Evolutionary conservation across 176 grass and related monocot genomes (phyloP).

Genomic region (Tillandsia leiboldiana): DNA sequence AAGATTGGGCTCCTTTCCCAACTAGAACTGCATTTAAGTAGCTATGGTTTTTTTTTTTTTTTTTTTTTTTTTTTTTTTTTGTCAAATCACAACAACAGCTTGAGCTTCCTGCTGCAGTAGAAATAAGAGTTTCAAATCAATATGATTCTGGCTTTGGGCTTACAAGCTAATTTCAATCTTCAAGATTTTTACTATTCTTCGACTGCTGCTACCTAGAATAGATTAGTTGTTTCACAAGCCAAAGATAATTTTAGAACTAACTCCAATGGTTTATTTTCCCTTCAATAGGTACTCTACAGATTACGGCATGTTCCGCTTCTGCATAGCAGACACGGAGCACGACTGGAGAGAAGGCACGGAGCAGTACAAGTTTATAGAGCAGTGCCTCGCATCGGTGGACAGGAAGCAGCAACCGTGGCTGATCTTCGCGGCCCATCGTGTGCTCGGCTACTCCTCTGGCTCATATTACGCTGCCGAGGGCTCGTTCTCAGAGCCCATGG

Average conservation of each 20-base stretch:
- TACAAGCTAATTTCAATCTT: background rate
- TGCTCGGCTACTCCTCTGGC: slow-evolving; percentile 70
- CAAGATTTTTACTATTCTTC: too few relatives aligned
- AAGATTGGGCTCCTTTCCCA: too few relatives aligned
- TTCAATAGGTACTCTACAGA: slow-evolving; percentile 62
- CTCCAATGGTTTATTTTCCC: background rate
- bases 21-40: too few relatives aligned
- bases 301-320: slow-evolving; percentile 89
- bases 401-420: slow-evolving; percentile 80
- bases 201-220: too few relatives aligned
- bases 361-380: slow-evolving; percentile 67
- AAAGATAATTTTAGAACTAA: background rate
- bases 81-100: too few relatives aligned
- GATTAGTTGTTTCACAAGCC: too few relatives aligned
- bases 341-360: slow-evolving; percentile 82
- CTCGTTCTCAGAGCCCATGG: slow-evolving; percentile 52
- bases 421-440: slow-evolving; percentile 76
- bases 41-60: too few relatives aligned
- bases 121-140: too few relatives aligned
- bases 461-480: slow-evolving; percentile 32
- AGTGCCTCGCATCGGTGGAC: slow-evolving; percentile 62
- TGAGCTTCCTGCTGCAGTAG: too few relatives aligned
- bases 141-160: background rate
- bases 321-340: slow-evolving; percentile 74
- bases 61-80: too few relatives aligned